Base-by-base conservation (phyloP, 768 basidiomycete genomes). In the Russula brevipes region DNA sequence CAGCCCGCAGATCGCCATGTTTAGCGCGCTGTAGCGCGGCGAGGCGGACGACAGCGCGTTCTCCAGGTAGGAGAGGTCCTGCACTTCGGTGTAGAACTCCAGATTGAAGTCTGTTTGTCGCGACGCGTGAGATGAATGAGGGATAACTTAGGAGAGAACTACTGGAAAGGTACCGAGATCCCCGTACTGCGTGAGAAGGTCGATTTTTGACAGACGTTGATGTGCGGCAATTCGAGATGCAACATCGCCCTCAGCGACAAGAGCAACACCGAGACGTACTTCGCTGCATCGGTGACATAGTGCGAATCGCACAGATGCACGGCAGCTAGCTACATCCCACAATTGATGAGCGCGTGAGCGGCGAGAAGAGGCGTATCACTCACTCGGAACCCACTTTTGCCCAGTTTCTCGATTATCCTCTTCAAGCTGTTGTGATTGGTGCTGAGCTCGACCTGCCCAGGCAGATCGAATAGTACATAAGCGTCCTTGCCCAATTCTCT, bases 161-260 rank as follows among this genome's bases (percentile, higher is more conserved):
- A n/a, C 6, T 12, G 31, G 33, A 19, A 14, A 1, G 12, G 14
- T 63, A 95, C 95, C 91, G 47, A 98, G 80, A 64, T 96, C 92
- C 11, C 97, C 97, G 65, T 96, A 95, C 67, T 88, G 85, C 17
- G 82, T 79, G 17, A 99, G 78, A n/a, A 98, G 77, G 75, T 99
- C 97, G 59, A 98, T 81, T 75, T 99, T 99, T 9, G 93, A 95
- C 14, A 99, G 3, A 99, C 97, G 71, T 99, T 98, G 76, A 99
- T 80, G 72, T 98, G 97, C 0, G 97, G 97, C n/a, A 98, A 82
- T 70, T 97, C 97, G 59, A 99, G 82, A 70, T 98, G 95, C n/a
- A 99, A 80, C 97, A 98, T 98, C 16, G 96, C 91, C 54, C 97
- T 83, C 33, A 99, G 80, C 11, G 95, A 92, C 12, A 98, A 84